Percentiles rank a stretch among this genome's conserved stretches.
Evolutionary conservation across 2,329 filamentous ascomycete species (phyloP).

Genomic region (Mycosphaerella arachidis): DNA sequence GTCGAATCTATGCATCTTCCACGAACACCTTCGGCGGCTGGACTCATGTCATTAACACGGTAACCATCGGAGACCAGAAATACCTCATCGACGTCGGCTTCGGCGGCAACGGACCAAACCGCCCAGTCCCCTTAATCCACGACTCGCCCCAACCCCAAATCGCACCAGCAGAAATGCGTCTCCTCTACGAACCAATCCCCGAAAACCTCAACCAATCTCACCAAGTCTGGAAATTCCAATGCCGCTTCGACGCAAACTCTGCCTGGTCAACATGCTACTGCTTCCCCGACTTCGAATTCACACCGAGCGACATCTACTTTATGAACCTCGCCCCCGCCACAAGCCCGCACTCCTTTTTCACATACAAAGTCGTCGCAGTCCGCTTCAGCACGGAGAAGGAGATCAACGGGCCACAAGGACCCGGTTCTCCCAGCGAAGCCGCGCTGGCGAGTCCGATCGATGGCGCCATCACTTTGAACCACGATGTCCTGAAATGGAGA

Average conservation of each 20-base stretch:
- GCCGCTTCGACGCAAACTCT: conserved; percentile 31
- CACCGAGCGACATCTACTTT: conserved; percentile 55
- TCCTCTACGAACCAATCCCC: conserved; percentile 16
- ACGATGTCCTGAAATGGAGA: conserved; percentile 28
- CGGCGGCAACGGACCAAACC: conserved; percentile 32
- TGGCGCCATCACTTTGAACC: conserved; percentile 22
- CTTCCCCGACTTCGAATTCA: conserved; percentile 63
- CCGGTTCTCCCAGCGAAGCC: conserved; percentile 12
- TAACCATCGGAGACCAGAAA: conserved; percentile 26
- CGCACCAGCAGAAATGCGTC: conserved; percentile 18
- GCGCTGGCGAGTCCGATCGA: conserved; percentile 23
- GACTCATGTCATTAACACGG: conserved; percentile 43
- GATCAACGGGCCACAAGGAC: conserved; percentile 11
- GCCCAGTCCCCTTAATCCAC: conserved; percentile 36
- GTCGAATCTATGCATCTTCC: conserved; percentile 31
- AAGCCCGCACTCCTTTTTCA: conserved; percentile 50
- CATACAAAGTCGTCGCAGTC: conserved; percentile 50
- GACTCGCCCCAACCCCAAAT: conserved; percentile 15
- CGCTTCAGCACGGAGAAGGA: conserved; percentile 22
- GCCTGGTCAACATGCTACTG: conserved; percentile 60
- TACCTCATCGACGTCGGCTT: conserved; percentile 42
- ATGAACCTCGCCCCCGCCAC: conserved; percentile 55
- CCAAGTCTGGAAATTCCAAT: conserved; percentile 42
- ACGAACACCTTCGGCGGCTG: conserved; percentile 25
- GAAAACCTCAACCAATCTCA: conserved; percentile 26